Percentiles rank a stretch among this genome's conserved stretches.
Conservation (phyloP, 177 flowering plant genomes). For the Telopea speciosissima region DNA sequence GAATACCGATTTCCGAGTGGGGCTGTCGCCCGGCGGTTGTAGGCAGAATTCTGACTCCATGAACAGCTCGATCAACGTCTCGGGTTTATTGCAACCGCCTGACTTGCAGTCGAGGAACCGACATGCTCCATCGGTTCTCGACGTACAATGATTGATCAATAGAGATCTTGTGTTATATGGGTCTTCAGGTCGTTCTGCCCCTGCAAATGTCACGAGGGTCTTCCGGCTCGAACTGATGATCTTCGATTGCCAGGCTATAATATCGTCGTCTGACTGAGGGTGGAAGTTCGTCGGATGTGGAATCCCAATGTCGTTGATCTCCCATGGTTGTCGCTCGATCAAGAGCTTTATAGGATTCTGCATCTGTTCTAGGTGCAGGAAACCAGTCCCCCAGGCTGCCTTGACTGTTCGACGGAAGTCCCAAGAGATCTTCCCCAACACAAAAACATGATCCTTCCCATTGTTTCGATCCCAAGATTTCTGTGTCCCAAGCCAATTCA, state of each 20-base stretch:
- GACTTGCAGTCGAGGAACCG: constrained; percentile 38
- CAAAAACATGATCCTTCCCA: constrained; percentile 73
- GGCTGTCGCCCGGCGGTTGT: constrained; percentile 84
- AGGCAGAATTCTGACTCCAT: constrained; percentile 68
- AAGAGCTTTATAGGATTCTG: constrained; percentile 67
- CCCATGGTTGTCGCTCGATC: constrained; percentile 82
- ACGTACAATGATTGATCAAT: constrained; percentile 54
- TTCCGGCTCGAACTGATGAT: constrained; percentile 33
- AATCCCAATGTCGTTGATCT: constrained; percentile 57
- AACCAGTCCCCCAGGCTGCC: constrained; percentile 55
- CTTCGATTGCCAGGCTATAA: constrained; percentile 49
- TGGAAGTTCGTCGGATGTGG: constrained; percentile 82
- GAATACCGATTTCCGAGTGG: constrained; percentile 76
- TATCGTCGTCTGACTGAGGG: constrained; percentile 59
- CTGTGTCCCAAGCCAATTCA: constrained; percentile 51
- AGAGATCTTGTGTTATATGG: constrained; percentile 48
- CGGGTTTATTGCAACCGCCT: constrained; percentile 38
- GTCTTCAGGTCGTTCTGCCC: constrained; percentile 47
- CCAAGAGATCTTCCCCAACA: constrained; percentile 76
- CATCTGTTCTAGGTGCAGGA: constrained; percentile 53
- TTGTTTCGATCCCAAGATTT: constrained; percentile 41
- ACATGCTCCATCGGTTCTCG: constrained; percentile 31
- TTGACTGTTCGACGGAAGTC: constrained; percentile 48
- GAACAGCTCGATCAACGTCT: constrained; percentile 45
- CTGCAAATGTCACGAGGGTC: constrained; percentile 54